Base-by-base conservation (phyloP, 352 stramenopile species). In the Sclerospora graminicola region DNA sequence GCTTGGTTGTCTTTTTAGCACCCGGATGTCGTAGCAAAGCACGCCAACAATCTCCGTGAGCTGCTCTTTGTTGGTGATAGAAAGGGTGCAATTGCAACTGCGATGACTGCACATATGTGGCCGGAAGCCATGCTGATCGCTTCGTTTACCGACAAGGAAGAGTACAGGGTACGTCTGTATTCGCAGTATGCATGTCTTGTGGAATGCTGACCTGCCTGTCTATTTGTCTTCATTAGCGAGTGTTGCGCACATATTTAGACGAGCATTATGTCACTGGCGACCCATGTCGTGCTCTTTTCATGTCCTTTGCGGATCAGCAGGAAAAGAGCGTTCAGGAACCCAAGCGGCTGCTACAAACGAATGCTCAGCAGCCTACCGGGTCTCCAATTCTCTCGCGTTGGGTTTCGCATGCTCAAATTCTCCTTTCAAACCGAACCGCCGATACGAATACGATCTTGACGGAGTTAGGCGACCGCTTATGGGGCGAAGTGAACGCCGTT, bases 51-150 rank as follows among this genome's bases (percentile, higher is more conserved):
- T 0, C 63, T 94, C 16, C 79, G 82, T 1, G 73, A 90, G 15
- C 45, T 90, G 27, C 60, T 94, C 4, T 48, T 94, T 2, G 54
- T 79, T 30, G 82, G 82, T 20, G 79, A 94, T 33, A 73, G 82
- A 4, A 86, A 85, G 57, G 66, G 52, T 6, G 77, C 82, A 2
- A 70, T 91, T 19, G 78, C 83, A 40, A 47, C 72, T n/a, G 77
- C 82, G n/a, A 84, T 88, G 26, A 54, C 66, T 20, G 68, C 76
- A 8, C 71, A 91, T 27, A 84, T 94, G 73, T 94, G 82, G 82
- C 72, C 82, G 0, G 77, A 94, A 55, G 82, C 82, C 1, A 89
- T 94, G 66, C 59, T 94, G 1, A 85, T 94, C 32, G 79, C 72
- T 20, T 89, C 77, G 5, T 89, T 88, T 51, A 88, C 78, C 0